These are phyloP conservation scores for Sclerotinia glacialis DNA, from an alignment of 2,329 filamentous ascomycete species.

Conservation along the genomic window DNA sequence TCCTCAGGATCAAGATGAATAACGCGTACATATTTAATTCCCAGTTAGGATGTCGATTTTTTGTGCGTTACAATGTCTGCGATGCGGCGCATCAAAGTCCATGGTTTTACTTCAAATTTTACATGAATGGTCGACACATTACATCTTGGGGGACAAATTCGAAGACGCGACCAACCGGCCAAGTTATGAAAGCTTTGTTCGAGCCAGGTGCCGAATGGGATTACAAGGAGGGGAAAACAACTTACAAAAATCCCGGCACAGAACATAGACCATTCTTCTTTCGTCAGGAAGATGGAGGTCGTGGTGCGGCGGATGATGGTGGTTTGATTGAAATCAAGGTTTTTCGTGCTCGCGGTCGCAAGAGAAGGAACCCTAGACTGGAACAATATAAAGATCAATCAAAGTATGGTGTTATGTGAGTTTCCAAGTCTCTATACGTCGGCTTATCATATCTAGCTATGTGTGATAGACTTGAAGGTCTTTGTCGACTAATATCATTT, in stretches of 20 bases:
- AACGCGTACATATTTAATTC: conserved; percentile 15
- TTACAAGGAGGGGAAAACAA: conserved; percentile 41
- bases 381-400: conserved; percentile 48
- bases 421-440: conserved; percentile 21
- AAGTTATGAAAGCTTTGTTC: conserved; percentile 49
- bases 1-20: not conserved
- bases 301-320: conserved; percentile 50
- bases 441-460: not conserved
- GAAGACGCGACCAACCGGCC: conserved; percentile 40
- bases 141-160: conserved; percentile 53
- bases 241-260: conserved; percentile 44
- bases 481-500: conserved; percentile 8
- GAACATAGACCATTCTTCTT: conserved; percentile 53
- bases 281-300: conserved; percentile 33
- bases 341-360: conserved; percentile 51
- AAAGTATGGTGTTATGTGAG: conserved; percentile 54
- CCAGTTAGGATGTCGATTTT: conserved; percentile 51
- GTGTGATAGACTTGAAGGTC: not conserved
- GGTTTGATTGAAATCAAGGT: conserved; percentile 54
- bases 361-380: conserved; percentile 44
- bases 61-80: conserved; percentile 48
- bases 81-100: conserved; percentile 37
- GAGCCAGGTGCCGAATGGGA: conserved; percentile 47
- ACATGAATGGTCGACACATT: conserved; percentile 53
- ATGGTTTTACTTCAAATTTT: conserved; percentile 54